Conservation (phyloP, 208 protist species). For the Leishmania gerbilli region DNA sequence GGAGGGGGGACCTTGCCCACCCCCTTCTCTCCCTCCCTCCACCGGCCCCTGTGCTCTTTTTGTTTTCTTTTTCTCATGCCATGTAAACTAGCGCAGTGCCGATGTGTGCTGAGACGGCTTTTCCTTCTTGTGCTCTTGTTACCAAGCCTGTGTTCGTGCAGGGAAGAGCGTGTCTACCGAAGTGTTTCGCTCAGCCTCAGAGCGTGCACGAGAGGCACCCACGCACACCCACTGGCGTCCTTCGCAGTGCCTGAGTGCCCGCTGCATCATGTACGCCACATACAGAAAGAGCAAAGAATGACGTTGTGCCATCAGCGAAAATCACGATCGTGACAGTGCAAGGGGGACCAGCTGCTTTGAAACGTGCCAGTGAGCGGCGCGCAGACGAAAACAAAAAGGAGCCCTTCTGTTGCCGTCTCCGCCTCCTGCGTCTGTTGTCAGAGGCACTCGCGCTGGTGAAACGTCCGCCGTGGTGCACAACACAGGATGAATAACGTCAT, state of each 20-base stretch:
- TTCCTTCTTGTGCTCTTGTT: neutral
- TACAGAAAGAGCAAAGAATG: neutral
- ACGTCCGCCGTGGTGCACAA: neutral
- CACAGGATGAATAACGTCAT: neutral
- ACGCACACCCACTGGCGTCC: neutral
- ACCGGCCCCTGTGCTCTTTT: neutral
- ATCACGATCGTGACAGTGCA: no score
- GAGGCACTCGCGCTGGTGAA: neutral
- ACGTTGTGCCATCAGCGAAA: neutral
- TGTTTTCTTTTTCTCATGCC: neutral
- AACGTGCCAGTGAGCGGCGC: neutral
- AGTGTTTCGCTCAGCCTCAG: neutral
- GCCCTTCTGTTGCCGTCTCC: neutral
- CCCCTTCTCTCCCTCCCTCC: neutral
- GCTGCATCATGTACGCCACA: neutral
- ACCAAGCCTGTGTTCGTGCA: neutral
- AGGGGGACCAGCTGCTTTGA: neutral
- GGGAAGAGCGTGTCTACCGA: neutral
- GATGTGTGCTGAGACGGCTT: neutral
- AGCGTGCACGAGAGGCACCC: neutral
- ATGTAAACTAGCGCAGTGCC: conserved; percentile 2
- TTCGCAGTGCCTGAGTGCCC: neutral
- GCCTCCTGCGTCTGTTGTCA: neutral
- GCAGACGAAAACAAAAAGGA: neutral
- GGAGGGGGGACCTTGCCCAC: neutral